Evolutionary conservation across 257 asterid species (phyloP).

Genomic region (Ilex aquifolium): DNA sequence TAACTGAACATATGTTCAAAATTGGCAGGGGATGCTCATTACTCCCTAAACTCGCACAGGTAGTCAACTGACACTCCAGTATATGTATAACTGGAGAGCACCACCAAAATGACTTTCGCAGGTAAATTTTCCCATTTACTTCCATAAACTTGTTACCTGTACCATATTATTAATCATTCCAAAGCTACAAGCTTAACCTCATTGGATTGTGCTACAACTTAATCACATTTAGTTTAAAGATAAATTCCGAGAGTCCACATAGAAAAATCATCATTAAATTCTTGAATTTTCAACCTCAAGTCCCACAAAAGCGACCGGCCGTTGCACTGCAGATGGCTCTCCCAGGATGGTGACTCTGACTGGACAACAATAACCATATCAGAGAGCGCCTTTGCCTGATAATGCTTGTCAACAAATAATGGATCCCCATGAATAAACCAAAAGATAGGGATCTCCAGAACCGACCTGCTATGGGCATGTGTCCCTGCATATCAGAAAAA

Average conservation of each 20-base stretch:
- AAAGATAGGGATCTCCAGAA: conserved; percentile 86
- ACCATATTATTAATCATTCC: no score
- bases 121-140: no score
- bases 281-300: conserved; percentile 56
- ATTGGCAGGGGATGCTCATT: no score
- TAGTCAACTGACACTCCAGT: no score
- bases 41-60: no score
- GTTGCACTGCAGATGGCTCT: conserved; percentile 96
- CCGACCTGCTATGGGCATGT: conserved; percentile 89
- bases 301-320: conserved; percentile 81
- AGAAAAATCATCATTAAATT: conserved; percentile 11
- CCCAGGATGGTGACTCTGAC: conserved; percentile 93
- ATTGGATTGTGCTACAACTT: no score
- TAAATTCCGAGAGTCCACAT: conserved; percentile 11
- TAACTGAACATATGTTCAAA: no score
- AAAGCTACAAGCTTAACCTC: no score
- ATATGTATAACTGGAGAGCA: no score
- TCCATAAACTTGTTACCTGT: no score
- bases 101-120: no score
- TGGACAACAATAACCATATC: conserved; percentile 98
- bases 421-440: conserved; percentile 92
- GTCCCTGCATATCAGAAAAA: conserved; percentile 58
- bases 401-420: conserved; percentile 88
- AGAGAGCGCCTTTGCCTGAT: conserved; percentile 90
- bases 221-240: no score